Evolutionary conservation across 192 early-diverging fungal species (phyloP).

Genomic region (Cladochytrium replicatum): DNA sequence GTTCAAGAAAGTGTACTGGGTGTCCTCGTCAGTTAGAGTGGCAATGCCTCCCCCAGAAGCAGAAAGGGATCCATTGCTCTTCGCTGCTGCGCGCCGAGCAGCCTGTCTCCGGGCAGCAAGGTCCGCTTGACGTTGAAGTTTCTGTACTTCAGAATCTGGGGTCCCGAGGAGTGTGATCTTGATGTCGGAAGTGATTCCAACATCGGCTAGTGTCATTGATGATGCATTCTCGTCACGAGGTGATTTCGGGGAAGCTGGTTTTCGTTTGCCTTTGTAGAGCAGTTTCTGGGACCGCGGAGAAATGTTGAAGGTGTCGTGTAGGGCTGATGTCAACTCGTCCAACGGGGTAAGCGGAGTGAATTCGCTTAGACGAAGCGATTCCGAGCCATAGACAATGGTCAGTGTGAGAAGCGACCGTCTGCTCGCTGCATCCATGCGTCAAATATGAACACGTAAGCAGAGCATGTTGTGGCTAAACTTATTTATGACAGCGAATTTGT

Average conservation of each 20-base stretch:
- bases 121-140: constrained; percentile 12
- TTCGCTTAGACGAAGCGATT: too few relatives aligned
- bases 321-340: too few relatives aligned
- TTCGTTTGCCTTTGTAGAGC: constrained; percentile 35
- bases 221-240: too few relatives aligned
- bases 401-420: too few relatives aligned
- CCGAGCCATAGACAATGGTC: too few relatives aligned
- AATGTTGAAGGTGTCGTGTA: too few relatives aligned
- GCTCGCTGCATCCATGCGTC: too few relatives aligned
- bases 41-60: too few relatives aligned
- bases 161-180: constrained; percentile 52
- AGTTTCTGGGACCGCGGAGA: constrained; percentile 51
- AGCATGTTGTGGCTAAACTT: too few relatives aligned
- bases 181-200: constrained; percentile 14
- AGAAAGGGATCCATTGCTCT: constrained; percentile 1
- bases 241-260: constrained; percentile 6
- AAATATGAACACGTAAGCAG: too few relatives aligned
- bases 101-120: constrained; percentile 4
- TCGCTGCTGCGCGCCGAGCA: neutral
- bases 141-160: constrained; percentile 20
- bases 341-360: too few relatives aligned
- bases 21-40: constrained; percentile 1
- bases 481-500: too few relatives aligned
- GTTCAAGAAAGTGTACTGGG: constrained; percentile 47
- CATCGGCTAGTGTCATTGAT: constrained; percentile 11